phyloP scores from a whole-genome alignment of 805 yeast genomes.

The Cyberlindnera meyerae region DNA sequence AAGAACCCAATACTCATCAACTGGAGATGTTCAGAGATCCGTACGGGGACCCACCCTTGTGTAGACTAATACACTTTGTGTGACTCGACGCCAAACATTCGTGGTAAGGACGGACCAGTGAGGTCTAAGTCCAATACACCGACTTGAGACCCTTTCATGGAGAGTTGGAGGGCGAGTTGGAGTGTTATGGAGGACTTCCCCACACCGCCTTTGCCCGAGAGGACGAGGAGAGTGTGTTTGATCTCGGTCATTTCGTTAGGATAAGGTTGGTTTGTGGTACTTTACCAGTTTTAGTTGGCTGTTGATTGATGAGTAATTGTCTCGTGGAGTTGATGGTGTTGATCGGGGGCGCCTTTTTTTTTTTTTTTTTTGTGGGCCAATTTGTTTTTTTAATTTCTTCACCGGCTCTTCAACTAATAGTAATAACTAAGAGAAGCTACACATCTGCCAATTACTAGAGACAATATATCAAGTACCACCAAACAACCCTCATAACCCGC shows the following conservation, averaged over 20 bases:
- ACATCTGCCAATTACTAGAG: too few species aligned
- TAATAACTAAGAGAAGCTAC: too few species aligned
- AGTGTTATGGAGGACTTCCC: constrained; percentile 96
- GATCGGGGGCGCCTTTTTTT: too few species aligned
- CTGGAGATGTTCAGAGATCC: constrained; percentile 33
- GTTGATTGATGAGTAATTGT: too few species aligned
- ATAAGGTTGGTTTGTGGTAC: too few species aligned
- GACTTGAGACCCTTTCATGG: constrained; percentile 70
- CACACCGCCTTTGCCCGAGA: constrained; percentile 96
- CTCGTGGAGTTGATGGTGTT: too few species aligned
- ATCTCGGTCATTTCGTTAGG: constrained; percentile 30
- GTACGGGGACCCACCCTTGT: constrained; percentile 91
- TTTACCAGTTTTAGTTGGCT: too few species aligned
- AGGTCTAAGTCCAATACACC: constrained; percentile 94
- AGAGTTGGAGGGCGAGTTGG: constrained; percentile 82
- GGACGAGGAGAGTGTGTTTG: constrained; percentile 72
- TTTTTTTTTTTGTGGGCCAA: too few species aligned
- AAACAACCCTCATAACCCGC: too few species aligned
- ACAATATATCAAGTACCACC: too few species aligned
- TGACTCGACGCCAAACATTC: constrained; percentile 90
- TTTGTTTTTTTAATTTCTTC: too few species aligned
- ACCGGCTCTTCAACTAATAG: too few species aligned
- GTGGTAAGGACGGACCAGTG: constrained; percentile 94
- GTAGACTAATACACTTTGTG: constrained; percentile 75
- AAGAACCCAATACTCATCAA: constrained; percentile 69